Evolutionary conservation across 495 filamentous ascomycete genomes (phyloP).

Genomic region (Usnea hakonensis): DNA sequence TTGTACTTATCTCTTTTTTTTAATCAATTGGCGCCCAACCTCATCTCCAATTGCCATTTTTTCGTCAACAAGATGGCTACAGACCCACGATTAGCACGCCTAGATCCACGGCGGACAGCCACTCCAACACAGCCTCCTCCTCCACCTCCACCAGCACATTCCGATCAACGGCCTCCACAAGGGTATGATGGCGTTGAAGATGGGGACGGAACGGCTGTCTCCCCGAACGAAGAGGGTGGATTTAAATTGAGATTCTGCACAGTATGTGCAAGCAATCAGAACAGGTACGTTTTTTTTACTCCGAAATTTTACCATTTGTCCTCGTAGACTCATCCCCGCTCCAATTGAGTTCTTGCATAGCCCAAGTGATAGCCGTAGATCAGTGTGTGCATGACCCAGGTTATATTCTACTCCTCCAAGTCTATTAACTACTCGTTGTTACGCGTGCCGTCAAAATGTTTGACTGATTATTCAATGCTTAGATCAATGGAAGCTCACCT

Average conservation of each 20-base stretch:
- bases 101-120: constrained; percentile 45
- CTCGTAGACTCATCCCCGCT: not conserved
- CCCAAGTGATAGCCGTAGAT: not conserved
- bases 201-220: constrained; percentile 45
- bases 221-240: constrained; percentile 33
- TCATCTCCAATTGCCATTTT: not conserved
- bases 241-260: constrained; percentile 96
- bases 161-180: constrained; percentile 24
- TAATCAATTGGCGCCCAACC: not conserved
- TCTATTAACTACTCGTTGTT: not conserved
- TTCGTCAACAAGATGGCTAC: constrained; percentile 17
- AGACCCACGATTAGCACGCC: constrained; percentile 19
- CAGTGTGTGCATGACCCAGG: not conserved
- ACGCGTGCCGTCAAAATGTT: too few species aligned
- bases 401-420: not conserved
- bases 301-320: not conserved
- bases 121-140: constrained; percentile 46
- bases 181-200: constrained; percentile 36
- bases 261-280: constrained; percentile 95
- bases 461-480: constrained; percentile 1
- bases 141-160: constrained; percentile 36
- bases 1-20: not conserved
- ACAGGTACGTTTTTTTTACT: constrained; percentile 52
- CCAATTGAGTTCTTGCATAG: not conserved
- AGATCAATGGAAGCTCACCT: constrained; percentile 98